phyloP scores from a whole-genome alignment of 23 red algal genomes.

The Cyanidiococcus yangmingshanensis region DNA sequence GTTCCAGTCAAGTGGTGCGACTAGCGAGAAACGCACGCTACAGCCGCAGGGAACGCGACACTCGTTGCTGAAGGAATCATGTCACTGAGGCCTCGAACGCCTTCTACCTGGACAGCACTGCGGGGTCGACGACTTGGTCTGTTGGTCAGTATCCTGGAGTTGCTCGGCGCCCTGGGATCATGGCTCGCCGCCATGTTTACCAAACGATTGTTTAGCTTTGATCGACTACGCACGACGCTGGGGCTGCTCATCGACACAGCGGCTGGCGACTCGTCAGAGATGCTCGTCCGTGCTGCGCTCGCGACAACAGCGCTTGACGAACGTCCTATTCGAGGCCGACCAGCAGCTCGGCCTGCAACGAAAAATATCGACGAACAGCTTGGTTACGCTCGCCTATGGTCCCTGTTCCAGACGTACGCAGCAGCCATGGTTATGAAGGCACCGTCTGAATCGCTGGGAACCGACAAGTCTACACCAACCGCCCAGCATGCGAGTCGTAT shows the following conservation, averaged over 20 bases:
- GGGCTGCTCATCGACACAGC: not conserved
- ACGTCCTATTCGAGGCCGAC: not conserved
- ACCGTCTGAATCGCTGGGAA: not conserved
- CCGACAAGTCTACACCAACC: not conserved
- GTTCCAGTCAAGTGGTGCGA: no score
- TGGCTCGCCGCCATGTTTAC: conserved; percentile 8
- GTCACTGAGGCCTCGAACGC: not conserved
- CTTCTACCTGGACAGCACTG: not conserved
- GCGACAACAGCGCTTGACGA: not conserved
- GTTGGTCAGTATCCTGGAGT: not conserved
- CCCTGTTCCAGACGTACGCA: not conserved
- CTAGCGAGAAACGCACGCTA: no score
- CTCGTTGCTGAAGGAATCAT: no score
- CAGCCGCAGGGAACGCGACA: no score
- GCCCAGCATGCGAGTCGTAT: not conserved
- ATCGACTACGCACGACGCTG: not conserved
- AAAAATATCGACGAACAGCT: not conserved
- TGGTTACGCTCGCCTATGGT: not conserved
- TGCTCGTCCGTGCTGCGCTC: not conserved
- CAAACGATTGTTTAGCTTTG: conserved; percentile 7
- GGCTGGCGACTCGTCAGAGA: not conserved
- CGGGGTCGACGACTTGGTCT: not conserved
- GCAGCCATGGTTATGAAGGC: not conserved
- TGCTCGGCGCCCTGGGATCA: not conserved
- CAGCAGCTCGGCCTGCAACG: not conserved